Percentiles rank a stretch among this genome's conserved stretches.
phyloP scores from a whole-genome alignment of 495 filamentous ascomycete species.

The Talaromyces wortmannii region DNA sequence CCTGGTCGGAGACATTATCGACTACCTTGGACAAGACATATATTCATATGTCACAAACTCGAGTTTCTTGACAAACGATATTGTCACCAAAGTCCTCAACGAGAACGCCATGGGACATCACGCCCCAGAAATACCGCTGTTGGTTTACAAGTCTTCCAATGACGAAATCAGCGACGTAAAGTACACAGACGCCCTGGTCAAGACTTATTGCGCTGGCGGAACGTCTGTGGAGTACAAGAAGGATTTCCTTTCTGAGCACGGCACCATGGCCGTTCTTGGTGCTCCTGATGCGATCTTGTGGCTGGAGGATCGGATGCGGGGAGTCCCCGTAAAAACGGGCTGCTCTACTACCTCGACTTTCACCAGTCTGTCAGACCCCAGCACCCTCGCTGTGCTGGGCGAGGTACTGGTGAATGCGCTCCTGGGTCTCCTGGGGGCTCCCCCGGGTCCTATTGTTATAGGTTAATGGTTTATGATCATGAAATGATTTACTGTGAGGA shows the following conservation, averaged over 20 bases:
- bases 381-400: slow-evolving; percentile 6
- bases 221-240: slow-evolving; percentile 12
- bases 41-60: slow-evolving; percentile 8
- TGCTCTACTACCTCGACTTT: slow-evolving; percentile 9
- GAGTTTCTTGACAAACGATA: slow-evolving; percentile 6
- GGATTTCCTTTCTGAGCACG: slow-evolving; percentile 12
- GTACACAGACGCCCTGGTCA: slow-evolving; percentile 36
- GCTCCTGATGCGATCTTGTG: slow-evolving; percentile 15
- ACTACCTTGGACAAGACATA: slow-evolving; percentile 12
- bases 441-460: slow-evolving; percentile 2
- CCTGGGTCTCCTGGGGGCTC: not conserved
- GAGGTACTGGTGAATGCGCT: slow-evolving; percentile 1
- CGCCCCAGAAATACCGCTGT: slow-evolving; percentile 34
- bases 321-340: slow-evolving; percentile 3
- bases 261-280: slow-evolving; percentile 6
- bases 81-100: slow-evolving; percentile 4
- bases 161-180: slow-evolving; percentile 34
- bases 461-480: not conserved
- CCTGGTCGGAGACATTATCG: slow-evolving; percentile 8
- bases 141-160: slow-evolving; percentile 40
- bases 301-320: slow-evolving; percentile 15
- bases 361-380: slow-evolving; percentile 9
- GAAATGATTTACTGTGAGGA: too few species aligned
- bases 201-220: slow-evolving; percentile 23
- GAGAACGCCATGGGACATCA: slow-evolving; percentile 15